Evolutionary conservation across 2,329 filamentous ascomycete genomes (phyloP).

Genomic region (Blastomyces gilchristii): DNA sequence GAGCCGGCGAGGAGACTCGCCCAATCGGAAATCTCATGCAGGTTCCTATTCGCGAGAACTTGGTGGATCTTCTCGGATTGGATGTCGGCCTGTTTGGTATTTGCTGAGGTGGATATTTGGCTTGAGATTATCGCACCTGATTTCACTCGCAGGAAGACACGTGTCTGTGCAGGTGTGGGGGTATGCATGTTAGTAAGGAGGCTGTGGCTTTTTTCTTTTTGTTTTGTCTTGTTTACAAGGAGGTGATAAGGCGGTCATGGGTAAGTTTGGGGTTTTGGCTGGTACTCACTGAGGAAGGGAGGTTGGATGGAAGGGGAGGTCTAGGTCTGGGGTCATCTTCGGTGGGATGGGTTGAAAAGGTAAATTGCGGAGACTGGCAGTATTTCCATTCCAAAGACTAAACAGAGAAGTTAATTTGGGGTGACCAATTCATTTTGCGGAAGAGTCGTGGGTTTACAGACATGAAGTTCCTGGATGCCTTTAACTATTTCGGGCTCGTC

Average conservation of each 20-base stretch:
- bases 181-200: neutral
- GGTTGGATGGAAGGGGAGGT: constrained; percentile 40
- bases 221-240: neutral
- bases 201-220: neutral
- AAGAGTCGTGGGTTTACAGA: constrained; percentile 26
- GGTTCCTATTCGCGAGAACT: constrained; percentile 29
- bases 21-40: constrained; percentile 43
- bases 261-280: constrained; percentile 6
- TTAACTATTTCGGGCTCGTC: constrained; percentile 46
- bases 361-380: constrained; percentile 76
- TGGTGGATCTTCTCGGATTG: constrained; percentile 27
- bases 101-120: constrained; percentile 30
- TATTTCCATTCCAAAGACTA: constrained; percentile 58
- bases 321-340: constrained; percentile 49
- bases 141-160: constrained; percentile 32
- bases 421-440: neutral
- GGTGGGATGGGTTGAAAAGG: constrained; percentile 53
- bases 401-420: constrained; percentile 17
- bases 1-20: constrained; percentile 11
- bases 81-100: constrained; percentile 23
- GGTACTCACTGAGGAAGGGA: constrained; percentile 39
- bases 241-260: too few relatives aligned
- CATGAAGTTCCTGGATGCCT: constrained; percentile 49
- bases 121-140: constrained; percentile 33
- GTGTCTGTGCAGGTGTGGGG: constrained; percentile 24